These are phyloP conservation scores for Boletus pseudopeckii DNA, from an alignment of 768 basidiomycete genomes.

Conservation along the genomic window DNA sequence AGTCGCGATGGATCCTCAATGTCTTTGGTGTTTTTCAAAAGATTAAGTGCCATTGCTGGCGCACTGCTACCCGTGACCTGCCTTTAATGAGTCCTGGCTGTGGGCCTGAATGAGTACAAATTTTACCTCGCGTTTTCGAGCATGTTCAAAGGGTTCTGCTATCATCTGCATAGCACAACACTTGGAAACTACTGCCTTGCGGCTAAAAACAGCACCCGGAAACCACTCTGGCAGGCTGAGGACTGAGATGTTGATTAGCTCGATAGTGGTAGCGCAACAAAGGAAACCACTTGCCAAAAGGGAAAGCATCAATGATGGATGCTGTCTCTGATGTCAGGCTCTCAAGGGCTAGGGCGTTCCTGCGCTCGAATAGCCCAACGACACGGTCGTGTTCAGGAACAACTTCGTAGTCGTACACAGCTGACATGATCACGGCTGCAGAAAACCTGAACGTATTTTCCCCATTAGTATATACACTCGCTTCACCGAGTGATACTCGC, in stretches of 20 bases:
- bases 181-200: slow-evolving; percentile 11
- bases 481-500: neutral
- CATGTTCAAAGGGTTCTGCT: slow-evolving; percentile 15
- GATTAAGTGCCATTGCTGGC: slow-evolving; percentile 14
- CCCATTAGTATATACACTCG: neutral
- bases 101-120: neutral
- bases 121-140: slow-evolving; percentile 10
- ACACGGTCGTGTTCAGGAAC: slow-evolving; percentile 35
- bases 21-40: neutral
- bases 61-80: slow-evolving; percentile 11
- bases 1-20: slow-evolving; percentile 8
- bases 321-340: slow-evolving; percentile 14
- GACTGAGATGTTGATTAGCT: slow-evolving; percentile 8
- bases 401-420: slow-evolving; percentile 41
- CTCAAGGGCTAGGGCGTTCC: slow-evolving; percentile 18
- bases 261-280: neutral
- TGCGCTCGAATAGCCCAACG: slow-evolving; percentile 36
- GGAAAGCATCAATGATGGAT: slow-evolving; percentile 17
- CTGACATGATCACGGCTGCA: slow-evolving; percentile 36
- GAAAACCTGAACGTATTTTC: slow-evolving; percentile 23
- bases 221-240: slow-evolving; percentile 24
- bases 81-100: neutral
- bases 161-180: slow-evolving; percentile 12
- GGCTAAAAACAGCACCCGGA: slow-evolving; percentile 28
- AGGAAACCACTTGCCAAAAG: slow-evolving; percentile 14